Base-by-base conservation (phyloP, 2,329 filamentous ascomycete species). In the Didymella sp. region DNA sequence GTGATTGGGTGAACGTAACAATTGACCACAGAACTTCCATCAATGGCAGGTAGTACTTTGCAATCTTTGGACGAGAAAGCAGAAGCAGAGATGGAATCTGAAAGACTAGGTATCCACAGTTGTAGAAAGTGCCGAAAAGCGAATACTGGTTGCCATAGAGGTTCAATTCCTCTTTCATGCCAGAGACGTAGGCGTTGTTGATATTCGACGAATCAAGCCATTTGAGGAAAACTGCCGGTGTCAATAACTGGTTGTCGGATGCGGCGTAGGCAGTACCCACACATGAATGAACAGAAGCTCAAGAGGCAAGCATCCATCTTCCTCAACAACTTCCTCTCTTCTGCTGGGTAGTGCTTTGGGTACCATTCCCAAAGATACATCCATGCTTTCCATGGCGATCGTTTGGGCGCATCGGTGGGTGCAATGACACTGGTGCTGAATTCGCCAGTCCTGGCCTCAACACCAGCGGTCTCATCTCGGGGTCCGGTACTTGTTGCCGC, bases 111-210 rank as follows among this genome's bases (percentile, higher is more conserved):
- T 77, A 77, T 7, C 75, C 75, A 4, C 73, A 64, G n/a, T 76
- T 74, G 62, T 76, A 76, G 38, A 74, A 87, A 0, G 89, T 79
- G 35, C 72, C 69, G 48, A 75, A 75, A 1, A 74, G 62, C 1
- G 70, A 76, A 60, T 90, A 90, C 64, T 89, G 79, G 51, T 89
- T 86, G 2, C 85, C 86, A 21, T 72, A 67, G n/a, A 77, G 65
- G 4, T 63, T 51, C 2, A 73, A 57, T 33, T 73, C 69, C 47
- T 68, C 67, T 33, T 67, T 73, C 59, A 76, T 71, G 33, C 74
- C 73, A 6, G 73, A 73, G 6, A 80, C 73, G 28, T 75, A 74
- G 58, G 71, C 79, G 78, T 85, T 88, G 40, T 69, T 71, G 61
- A 75, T 69, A 50, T 75, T 75, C n/a, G 67, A 69, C 8, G 66